Conservation (phyloP, 78 protist species). For the Neovahlkampfia damariscottae region DNA sequence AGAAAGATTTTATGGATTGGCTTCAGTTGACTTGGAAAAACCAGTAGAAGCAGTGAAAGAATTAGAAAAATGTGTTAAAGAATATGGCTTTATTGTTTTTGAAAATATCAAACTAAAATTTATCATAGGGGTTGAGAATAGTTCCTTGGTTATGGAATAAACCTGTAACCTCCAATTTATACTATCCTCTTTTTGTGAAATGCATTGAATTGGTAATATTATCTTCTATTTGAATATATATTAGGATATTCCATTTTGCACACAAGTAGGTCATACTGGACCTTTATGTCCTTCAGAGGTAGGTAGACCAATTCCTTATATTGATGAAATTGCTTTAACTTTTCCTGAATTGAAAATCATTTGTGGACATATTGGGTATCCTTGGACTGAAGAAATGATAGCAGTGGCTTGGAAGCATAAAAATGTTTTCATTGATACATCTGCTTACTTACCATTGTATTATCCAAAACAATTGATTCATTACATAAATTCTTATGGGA, state of each 20-base stretch:
- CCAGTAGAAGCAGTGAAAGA: slow-evolving; percentile 16
- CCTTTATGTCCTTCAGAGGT: slow-evolving; percentile 16
- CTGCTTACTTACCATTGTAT: slow-evolving; percentile 15
- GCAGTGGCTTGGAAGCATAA: slow-evolving; percentile 26
- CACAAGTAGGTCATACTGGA: slow-evolving; percentile 34
- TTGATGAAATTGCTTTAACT: slow-evolving; percentile 17
- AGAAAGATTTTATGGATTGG: slow-evolving; percentile 6
- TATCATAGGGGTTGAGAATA: too few species aligned
- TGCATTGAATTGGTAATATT: slow-evolving; percentile 14
- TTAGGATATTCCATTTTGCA: slow-evolving; percentile 33
- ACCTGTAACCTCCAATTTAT: slow-evolving; percentile 24
- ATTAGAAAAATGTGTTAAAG: background rate
- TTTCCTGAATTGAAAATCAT: slow-evolving; percentile 23
- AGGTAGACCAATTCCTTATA: slow-evolving; percentile 37
- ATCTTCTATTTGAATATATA: background rate
- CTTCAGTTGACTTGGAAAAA: slow-evolving; percentile 1
- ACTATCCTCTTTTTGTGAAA: slow-evolving; percentile 22
- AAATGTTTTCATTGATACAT: slow-evolving; percentile 31
- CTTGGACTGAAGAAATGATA: slow-evolving; percentile 35
- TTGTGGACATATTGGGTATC: slow-evolving; percentile 33
- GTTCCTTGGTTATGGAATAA: slow-evolving; percentile 28
- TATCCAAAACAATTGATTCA: slow-evolving; percentile 20
- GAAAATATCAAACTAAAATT: too few species aligned
- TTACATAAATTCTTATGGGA: slow-evolving; percentile 23
- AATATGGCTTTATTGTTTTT: slow-evolving; percentile 20